Evolutionary conservation across 768 basidiomycete genomes (phyloP).

Genomic region (Candolleomyces efflorescens): DNA sequence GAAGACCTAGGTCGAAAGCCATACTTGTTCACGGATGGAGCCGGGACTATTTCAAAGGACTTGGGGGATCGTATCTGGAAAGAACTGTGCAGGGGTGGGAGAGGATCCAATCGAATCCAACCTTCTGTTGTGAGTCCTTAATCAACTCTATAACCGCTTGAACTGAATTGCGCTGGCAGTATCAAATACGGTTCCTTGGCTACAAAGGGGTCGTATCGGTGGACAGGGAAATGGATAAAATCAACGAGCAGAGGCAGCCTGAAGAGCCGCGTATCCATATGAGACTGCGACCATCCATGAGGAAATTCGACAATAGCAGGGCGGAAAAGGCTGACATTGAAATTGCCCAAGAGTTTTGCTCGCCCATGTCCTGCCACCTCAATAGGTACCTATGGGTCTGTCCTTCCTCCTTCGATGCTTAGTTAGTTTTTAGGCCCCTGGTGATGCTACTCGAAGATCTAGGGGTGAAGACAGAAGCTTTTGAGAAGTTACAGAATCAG

Average conservation of each 20-base stretch:
- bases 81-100: slow-evolving; percentile 38
- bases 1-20: slow-evolving; percentile 43
- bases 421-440: slow-evolving; percentile 44
- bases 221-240: slow-evolving; percentile 47
- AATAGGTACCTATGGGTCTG: slow-evolving; percentile 50
- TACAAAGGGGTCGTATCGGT: slow-evolving; percentile 79
- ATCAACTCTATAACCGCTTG: background rate
- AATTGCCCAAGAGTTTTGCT: slow-evolving; percentile 60
- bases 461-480: slow-evolving; percentile 53
- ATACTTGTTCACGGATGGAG: slow-evolving; percentile 69
- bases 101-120: slow-evolving; percentile 25
- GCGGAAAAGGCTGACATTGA: slow-evolving; percentile 59
- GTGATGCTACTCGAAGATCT: slow-evolving; percentile 79
- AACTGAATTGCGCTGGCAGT: slow-evolving; percentile 30
- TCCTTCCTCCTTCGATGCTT: background rate
- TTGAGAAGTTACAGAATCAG: slow-evolving; percentile 56
- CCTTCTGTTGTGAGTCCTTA: slow-evolving; percentile 57
- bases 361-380: slow-evolving; percentile 60
- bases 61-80: slow-evolving; percentile 60
- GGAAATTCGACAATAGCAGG: slow-evolving; percentile 59
- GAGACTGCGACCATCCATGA: slow-evolving; percentile 70
- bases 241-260: slow-evolving; percentile 14
- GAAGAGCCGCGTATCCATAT: slow-evolving; percentile 47
- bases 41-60: slow-evolving; percentile 68
- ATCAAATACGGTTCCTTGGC: slow-evolving; percentile 80